Evolutionary conservation across 2,329 filamentous ascomycete species (phyloP), one percentile per base, ranked within the genome.

Genomic region (Pyricularia sp.): DNA sequence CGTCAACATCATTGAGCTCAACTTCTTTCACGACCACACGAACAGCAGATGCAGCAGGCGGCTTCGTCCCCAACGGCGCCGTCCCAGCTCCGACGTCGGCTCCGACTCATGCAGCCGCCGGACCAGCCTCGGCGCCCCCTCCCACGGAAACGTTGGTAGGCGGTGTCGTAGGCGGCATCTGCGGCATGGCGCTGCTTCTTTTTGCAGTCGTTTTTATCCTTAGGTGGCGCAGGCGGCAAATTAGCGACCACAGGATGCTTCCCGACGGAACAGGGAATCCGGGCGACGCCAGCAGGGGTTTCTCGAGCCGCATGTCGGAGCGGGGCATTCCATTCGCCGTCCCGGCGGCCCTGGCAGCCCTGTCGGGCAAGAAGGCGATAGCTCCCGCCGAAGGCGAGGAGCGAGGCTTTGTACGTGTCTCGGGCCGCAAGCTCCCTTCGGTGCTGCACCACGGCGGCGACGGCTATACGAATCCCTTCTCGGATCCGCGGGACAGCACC

Each of bases 381-480:
- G 10, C 64, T 20, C 67, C 64, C 2, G 20, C 9, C 11, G 69
- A 64, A 5, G 30, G 42, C 17, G 67, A 70, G 1, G 87, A 90
- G 74, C 80, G 81, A 70, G 86, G 87, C 0, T 91, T 91, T 75
- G 85, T 89, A 71, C 85, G 87, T 33, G 84, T 91, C 2, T 88
- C 88, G 6, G 88, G 88, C 70, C 84, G 84, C 73, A 90, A 90
- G 73, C 76, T 91, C 69, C 85, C 86, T 3, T 87, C 88, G 2
- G 88, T 90, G 11, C 77, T 90, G 55, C 82, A 86, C 70, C 81
- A 81, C 65, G 88, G 88, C 17, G 88, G 88, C 6, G 88, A 90
- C 74, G 88, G 88, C 1, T 90, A 87, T 76, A 68, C 69, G 10
- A 71, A 75, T 64, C 71, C 73, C 42, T 26, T 58, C 50, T 71